Base-by-base conservation (phyloP, 208 protist species). In the Trypanosoma rangeli region DNA sequence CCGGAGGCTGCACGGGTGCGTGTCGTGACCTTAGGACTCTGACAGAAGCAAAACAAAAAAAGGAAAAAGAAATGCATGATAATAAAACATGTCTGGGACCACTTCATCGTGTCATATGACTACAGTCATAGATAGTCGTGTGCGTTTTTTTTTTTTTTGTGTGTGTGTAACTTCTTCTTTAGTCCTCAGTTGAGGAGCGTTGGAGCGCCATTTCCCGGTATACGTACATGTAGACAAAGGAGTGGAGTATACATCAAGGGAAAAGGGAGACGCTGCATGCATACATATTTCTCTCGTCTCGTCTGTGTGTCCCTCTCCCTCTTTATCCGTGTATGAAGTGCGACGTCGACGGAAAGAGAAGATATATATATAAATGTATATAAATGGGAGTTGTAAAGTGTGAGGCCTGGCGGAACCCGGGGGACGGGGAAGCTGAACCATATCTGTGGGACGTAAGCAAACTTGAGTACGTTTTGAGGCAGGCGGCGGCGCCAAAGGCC, bases 1-100 rank as follows among this genome's bases (percentile, higher is more conserved):
- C 83, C 83, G 20, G 63, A 76, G 35, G 46, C 65, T 13, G 82
- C 78, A 16, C 62, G 71, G 10, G 65, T 86, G 13, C 78, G 83
- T 15, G 56, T 88, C 28, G 42, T 91, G 3, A 74, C 78, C 4
- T 49, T 86, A 46, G 50, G 59, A 53, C 31, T 3, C 5, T 48
- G 50, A 67, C 9, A 28, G 16, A 13, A 57, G 28, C 31, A 50
- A 3, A 42, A 42, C n/a, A n/a, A n/a, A n/a, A 42, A 42, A 42
- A 13, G 37, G 10, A 42, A 13, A 42, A 42, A 42, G 37, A 42
- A 42, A 42, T 42, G 10, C 4, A 42, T 13, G 4, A 42, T 10
- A 42, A 42, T 4, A 42, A n/a, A n/a, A n/a, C n/a, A n/a, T n/a
- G 37, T 42, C 7, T 42, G 37, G 37, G 10, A 10, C 10, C 37